phyloP scores from a whole-genome alignment of 345 rosid species.

The Salix brachista region DNA sequence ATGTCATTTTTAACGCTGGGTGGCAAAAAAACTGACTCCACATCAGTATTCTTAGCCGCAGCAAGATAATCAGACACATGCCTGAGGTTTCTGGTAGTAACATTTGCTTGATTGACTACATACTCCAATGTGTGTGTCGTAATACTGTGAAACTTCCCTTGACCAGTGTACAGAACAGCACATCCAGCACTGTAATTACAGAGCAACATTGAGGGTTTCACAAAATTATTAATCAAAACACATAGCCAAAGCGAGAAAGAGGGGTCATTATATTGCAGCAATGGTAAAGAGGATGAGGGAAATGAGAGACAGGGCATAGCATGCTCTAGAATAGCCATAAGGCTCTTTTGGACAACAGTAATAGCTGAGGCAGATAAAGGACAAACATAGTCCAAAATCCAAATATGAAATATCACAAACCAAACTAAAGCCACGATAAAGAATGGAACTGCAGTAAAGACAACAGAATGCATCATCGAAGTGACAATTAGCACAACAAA shows the following conservation, averaged over 20 bases:
- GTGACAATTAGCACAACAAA: neutral
- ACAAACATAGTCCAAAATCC: slow-evolving; percentile 53
- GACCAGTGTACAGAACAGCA: slow-evolving; percentile 74
- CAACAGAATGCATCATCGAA: slow-evolving; percentile 67
- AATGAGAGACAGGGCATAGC: slow-evolving; percentile 81
- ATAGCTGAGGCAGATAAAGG: slow-evolving; percentile 51
- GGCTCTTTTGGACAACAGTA: slow-evolving; percentile 70
- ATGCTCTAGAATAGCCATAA: slow-evolving; percentile 71
- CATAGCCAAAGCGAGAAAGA: neutral
- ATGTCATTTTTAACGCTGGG: slow-evolving; percentile 40
- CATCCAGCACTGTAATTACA: slow-evolving; percentile 61
- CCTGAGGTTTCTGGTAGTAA: slow-evolving; percentile 69
- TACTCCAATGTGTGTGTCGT: slow-evolving; percentile 64
- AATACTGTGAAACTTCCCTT: slow-evolving; percentile 70
- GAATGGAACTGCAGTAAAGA: slow-evolving; percentile 65
- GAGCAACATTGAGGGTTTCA: neutral
- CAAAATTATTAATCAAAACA: neutral
- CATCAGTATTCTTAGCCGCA: slow-evolving; percentile 55
- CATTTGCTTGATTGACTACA: slow-evolving; percentile 61
- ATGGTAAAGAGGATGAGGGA: slow-evolving; percentile 72
- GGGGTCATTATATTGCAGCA: slow-evolving; percentile 59
- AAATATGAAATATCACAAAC: slow-evolving; percentile 69
- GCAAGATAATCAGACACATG: slow-evolving; percentile 78
- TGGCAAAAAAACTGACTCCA: slow-evolving; percentile 44
- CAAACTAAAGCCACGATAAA: slow-evolving; percentile 58